These are phyloP conservation scores for Emericellopsis cladophorae DNA, from an alignment of 2,329 filamentous ascomycete genomes.

Conservation along the genomic window DNA sequence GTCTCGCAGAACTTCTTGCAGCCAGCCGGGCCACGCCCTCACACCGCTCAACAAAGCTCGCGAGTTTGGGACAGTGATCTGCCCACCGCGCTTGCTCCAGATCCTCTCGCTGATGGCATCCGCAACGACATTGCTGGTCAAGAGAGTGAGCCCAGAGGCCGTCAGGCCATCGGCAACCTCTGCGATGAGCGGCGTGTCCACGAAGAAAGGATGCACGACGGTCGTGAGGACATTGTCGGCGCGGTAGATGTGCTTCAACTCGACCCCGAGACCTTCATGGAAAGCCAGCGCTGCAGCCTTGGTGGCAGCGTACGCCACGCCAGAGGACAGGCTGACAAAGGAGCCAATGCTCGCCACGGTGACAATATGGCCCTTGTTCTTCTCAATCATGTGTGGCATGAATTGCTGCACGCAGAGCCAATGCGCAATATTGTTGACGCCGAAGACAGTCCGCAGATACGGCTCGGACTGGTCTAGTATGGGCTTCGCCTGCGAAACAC, in stretches of 20 bases:
- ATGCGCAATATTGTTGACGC: conserved; percentile 55
- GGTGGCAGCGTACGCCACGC: conserved; percentile 52
- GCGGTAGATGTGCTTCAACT: conserved; percentile 45
- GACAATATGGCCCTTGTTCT: conserved; percentile 59
- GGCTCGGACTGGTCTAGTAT: conserved; percentile 44
- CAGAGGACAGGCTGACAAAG: conserved; percentile 43
- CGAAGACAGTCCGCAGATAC: conserved; percentile 50
- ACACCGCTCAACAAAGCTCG: conserved; percentile 14
- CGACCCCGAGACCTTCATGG: conserved; percentile 48
- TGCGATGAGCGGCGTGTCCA: conserved; percentile 31
- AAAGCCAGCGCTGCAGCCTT: conserved; percentile 55
- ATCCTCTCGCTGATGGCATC: conserved; percentile 30
- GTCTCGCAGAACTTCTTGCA: conserved; percentile 18
- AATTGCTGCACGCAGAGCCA: conserved; percentile 54
- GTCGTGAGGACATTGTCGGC: conserved; percentile 51
- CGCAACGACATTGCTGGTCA: conserved; percentile 23
- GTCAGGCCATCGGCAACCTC: conserved; percentile 14
- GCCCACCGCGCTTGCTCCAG: conserved; percentile 26
- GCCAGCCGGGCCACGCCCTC: conserved; percentile 26
- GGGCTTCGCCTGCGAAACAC: conserved; percentile 43
- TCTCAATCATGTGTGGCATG: conserved; percentile 47
- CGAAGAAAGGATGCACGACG: conserved; percentile 45
- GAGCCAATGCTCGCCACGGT: conserved; percentile 56
- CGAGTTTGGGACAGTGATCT: conserved; percentile 28
- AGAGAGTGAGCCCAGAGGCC: conserved; percentile 12